These are phyloP conservation scores for Cercospora zeae-maydis DNA, from an alignment of 2,329 filamentous ascomycete species.

Conservation along the genomic window DNA sequence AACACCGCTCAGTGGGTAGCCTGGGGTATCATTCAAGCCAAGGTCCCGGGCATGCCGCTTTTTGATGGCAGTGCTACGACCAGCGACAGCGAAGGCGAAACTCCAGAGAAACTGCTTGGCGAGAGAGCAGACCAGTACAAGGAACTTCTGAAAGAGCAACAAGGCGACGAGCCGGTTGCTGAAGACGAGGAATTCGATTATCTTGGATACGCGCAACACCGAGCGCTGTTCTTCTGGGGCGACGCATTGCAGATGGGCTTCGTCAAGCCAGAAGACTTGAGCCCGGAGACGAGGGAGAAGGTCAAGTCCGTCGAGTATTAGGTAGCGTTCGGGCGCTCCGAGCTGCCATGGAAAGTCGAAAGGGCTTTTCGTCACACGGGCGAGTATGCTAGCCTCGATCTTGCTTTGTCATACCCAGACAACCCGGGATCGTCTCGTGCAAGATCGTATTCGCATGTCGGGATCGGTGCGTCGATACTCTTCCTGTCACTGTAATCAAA, in stretches of 20 bases:
- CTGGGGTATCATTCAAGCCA: conserved; percentile 95
- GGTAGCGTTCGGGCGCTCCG: neutral
- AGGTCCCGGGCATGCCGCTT: conserved; percentile 68
- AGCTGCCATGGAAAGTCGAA: neutral
- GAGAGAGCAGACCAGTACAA: conserved; percentile 31
- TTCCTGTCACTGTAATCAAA: neutral
- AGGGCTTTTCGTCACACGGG: neutral
- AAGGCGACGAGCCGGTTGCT: conserved; percentile 49
- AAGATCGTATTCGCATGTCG: neutral
- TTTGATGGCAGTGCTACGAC: conserved; percentile 33
- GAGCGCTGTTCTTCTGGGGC: conserved; percentile 91
- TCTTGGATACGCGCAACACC: conserved; percentile 81
- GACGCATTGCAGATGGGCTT: conserved; percentile 78
- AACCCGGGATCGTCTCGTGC: neutral
- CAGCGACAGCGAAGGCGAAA: conserved; percentile 23
- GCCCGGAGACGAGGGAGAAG: conserved; percentile 58
- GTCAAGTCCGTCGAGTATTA: conserved; percentile 69
- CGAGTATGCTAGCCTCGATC: neutral
- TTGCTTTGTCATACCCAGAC: neutral
- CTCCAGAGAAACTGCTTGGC: conserved; percentile 32
- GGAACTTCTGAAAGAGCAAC: conserved; percentile 24
- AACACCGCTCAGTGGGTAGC: conserved; percentile 90
- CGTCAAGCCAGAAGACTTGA: conserved; percentile 70
- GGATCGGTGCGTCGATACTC: neutral
- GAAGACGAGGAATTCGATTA: conserved; percentile 86